Evolutionary conservation across 768 basidiomycete genomes (phyloP).

Genomic region (Mycena rebaudengoi): DNA sequence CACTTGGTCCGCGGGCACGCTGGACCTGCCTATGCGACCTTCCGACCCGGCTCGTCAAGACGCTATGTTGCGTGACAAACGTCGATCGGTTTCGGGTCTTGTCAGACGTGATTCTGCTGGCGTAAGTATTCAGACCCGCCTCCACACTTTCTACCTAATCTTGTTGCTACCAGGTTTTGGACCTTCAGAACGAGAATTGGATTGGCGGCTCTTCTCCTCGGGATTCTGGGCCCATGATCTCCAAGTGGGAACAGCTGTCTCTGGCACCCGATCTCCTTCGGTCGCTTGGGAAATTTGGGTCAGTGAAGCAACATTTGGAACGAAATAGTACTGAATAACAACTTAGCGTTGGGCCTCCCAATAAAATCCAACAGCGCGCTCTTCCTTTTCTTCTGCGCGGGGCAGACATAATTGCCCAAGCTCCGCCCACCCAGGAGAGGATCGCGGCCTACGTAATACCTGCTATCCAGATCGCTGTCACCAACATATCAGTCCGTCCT

Average conservation of each 20-base stretch:
- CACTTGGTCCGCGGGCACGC: slow-evolving; percentile 85
- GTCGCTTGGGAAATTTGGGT: slow-evolving; percentile 95
- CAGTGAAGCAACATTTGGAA: slow-evolving; percentile 38
- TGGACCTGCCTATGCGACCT: slow-evolving; percentile 75
- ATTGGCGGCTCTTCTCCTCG: slow-evolving; percentile 61
- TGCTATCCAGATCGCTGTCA: slow-evolving; percentile 83
- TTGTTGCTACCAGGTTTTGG: slow-evolving; percentile 53
- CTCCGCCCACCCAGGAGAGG: slow-evolving; percentile 97
- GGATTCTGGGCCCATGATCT: slow-evolving; percentile 81
- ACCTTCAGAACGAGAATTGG: slow-evolving; percentile 65
- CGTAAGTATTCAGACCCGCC: slow-evolving; percentile 52
- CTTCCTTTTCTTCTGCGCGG: slow-evolving; percentile 94
- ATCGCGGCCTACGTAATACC: slow-evolving; percentile 98
- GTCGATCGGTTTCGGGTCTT: slow-evolving; percentile 75
- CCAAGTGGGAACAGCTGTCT: slow-evolving; percentile 95
- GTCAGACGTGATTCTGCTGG: slow-evolving; percentile 79
- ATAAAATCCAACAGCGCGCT: slow-evolving; percentile 98
- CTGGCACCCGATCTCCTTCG: slow-evolving; percentile 88
- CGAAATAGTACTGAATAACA: slow-evolving; percentile 1
- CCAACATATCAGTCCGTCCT: slow-evolving; percentile 62
- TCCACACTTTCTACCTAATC: slow-evolving; percentile 15
- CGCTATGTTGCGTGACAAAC: slow-evolving; percentile 66
- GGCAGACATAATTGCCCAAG: slow-evolving; percentile 97
- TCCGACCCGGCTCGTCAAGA: slow-evolving; percentile 56
- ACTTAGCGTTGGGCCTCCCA: slow-evolving; percentile 91